phyloP scores from a whole-genome alignment of 139 green algal genomes.

The Closterium sp. region DNA sequence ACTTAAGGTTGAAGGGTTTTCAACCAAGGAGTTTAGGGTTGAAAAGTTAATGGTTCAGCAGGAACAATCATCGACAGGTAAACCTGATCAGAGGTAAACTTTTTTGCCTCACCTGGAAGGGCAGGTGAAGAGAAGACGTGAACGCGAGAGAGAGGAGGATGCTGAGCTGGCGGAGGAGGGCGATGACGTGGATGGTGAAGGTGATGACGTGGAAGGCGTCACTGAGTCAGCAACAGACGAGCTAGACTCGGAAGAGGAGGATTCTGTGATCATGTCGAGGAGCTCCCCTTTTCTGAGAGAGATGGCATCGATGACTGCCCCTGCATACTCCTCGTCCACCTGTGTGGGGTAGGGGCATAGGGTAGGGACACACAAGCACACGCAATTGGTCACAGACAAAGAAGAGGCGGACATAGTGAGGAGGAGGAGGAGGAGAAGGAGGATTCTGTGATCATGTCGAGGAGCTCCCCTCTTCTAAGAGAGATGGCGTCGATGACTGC shows the following conservation, averaged over 20 bases:
- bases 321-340: conserved; percentile 65
- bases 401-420: too few relatives aligned
- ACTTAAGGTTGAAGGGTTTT: too few relatives aligned
- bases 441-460: conserved; percentile 62
- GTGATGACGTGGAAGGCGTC: neutral
- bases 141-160: conserved; percentile 30
- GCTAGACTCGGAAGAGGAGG: neutral
- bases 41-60: too few relatives aligned
- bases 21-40: too few relatives aligned
- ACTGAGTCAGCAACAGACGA: neutral
- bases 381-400: too few relatives aligned
- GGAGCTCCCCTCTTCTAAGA: conserved; percentile 59
- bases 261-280: conserved; percentile 62
- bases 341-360: neutral
- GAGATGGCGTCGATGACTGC: conserved; percentile 67
- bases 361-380: too few relatives aligned
- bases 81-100: neutral
- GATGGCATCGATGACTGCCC: conserved; percentile 69
- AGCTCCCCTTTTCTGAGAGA: conserved; percentile 60
- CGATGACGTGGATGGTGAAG: conserved; percentile 9
- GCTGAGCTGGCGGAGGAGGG: neutral
- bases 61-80: too few relatives aligned
- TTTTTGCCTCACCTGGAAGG: conserved; percentile 53
- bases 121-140: conserved; percentile 66
- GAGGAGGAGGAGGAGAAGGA: too few relatives aligned